These are phyloP conservation scores for Croton setiger DNA, from an alignment of 441 rosid species.

Conservation along the genomic window DNA sequence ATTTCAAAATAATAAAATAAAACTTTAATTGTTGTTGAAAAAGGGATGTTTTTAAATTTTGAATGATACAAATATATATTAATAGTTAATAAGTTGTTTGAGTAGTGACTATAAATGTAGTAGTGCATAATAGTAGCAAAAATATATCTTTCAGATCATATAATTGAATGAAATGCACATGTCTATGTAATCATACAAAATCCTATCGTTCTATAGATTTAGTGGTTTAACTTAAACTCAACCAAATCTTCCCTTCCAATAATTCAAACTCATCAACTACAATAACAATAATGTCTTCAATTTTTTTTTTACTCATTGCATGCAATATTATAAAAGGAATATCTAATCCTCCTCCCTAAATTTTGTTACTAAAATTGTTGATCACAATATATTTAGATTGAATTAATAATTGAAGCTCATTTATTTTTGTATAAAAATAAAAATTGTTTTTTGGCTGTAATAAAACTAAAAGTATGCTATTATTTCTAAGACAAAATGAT, in stretches of 20 bases:
- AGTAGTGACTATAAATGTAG: too few relatives aligned
- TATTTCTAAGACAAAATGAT: conserved; percentile 15
- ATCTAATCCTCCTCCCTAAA: background rate
- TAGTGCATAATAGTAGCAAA: background rate
- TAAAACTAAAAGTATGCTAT: too few relatives aligned
- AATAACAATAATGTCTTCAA: background rate
- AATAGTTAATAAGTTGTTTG: too few relatives aligned
- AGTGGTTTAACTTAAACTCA: conserved; percentile 13
- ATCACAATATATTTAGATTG: conserved; percentile 6
- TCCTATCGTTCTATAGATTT: background rate
- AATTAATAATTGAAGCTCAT: conserved; percentile 1
- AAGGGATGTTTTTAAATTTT: too few relatives aligned
- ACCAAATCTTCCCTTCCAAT: conserved; percentile 9
- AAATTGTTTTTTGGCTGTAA: background rate
- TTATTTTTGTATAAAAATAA: background rate
- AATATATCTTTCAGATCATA: conserved; percentile 2
- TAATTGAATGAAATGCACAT: background rate
- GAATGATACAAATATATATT: too few relatives aligned
- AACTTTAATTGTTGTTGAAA: too few relatives aligned
- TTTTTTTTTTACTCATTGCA: background rate
- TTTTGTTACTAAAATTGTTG: background rate
- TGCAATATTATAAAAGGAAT: background rate
- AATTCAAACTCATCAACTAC: background rate
- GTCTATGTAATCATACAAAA: background rate
- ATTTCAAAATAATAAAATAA: too few relatives aligned